Evolutionary conservation across 306 rosid species (phyloP).

Genomic region (Chamaecrista fasciculata): DNA sequence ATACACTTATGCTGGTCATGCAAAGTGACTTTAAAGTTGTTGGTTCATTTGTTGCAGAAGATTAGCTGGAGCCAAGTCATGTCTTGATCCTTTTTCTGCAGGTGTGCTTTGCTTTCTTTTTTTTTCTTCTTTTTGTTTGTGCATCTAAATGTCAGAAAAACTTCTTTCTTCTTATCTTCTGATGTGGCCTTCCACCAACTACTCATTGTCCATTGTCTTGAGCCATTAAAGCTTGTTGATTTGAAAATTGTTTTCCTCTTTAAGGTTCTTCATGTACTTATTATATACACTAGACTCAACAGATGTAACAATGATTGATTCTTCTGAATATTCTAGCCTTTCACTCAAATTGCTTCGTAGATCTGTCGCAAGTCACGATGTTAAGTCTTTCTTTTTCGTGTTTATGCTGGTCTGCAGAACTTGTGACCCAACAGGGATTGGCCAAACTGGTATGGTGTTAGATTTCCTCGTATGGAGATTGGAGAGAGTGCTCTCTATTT

Average conservation of each 20-base stretch:
- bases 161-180: neutral
- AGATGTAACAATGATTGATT: neutral
- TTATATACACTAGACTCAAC: neutral
- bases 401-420: constrained; percentile 21
- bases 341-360: neutral
- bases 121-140: neutral
- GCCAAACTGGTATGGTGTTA: constrained; percentile 5
- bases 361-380: neutral
- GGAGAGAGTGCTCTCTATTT: constrained; percentile 34
- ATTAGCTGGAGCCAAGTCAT: constrained; percentile 23
- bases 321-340: neutral
- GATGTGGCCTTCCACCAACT: neutral
- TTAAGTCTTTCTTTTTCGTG: neutral
- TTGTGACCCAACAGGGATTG: constrained; percentile 20
- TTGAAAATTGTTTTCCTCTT: neutral
- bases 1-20: neutral
- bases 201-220: neutral
- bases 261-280: neutral
- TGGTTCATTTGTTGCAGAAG: constrained; percentile 24
- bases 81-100: constrained; percentile 7
- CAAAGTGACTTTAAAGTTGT: constrained; percentile 20
- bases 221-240: neutral
- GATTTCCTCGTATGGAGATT: constrained; percentile 16
- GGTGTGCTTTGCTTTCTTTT: neutral
- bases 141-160: neutral